These are phyloP conservation scores for Aphanomyces stellatus DNA, from an alignment of 352 stramenopile species.

Conservation along the genomic window DNA sequence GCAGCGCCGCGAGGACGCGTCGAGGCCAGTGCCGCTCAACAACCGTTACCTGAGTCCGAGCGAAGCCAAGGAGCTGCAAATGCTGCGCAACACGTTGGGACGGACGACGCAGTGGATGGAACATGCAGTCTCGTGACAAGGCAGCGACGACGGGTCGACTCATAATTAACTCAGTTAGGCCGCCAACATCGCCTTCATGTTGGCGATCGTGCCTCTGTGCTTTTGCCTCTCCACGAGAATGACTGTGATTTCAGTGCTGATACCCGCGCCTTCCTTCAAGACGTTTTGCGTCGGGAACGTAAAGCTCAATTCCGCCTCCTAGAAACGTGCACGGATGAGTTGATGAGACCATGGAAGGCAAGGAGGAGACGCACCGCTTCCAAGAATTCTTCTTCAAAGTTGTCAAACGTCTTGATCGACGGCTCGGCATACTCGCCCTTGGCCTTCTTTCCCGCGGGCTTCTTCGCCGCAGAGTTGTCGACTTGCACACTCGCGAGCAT, in stretches of 20 bases:
- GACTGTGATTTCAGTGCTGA: constrained; percentile 63
- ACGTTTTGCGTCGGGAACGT: constrained; percentile 56
- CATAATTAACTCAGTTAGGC: constrained; percentile 32
- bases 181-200: constrained; percentile 76
- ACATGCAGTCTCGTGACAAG: constrained; percentile 11
- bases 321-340: constrained; percentile 7
- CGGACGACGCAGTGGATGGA: constrained; percentile 65
- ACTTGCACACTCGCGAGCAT: constrained; percentile 30
- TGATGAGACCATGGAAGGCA: background rate
- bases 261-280: constrained; percentile 36
- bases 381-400: constrained; percentile 85
- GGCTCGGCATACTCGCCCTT: constrained; percentile 61
- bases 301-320: constrained; percentile 57
- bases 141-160: constrained; percentile 15
- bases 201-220: constrained; percentile 71
- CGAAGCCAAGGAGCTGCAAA: constrained; percentile 43
- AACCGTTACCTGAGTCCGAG: constrained; percentile 48
- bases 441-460: constrained; percentile 53
- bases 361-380: constrained; percentile 22
- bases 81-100: constrained; percentile 47
- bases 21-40: background rate
- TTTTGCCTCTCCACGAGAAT: constrained; percentile 70
- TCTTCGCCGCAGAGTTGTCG: constrained; percentile 12
- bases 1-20: too few relatives aligned
- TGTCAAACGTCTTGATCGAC: constrained; percentile 60